Evolutionary conservation across 1,284 basidiomycete genomes (phyloP), one percentile per base, ranked within the genome.

Genomic region (Volvariella surrecta): DNA sequence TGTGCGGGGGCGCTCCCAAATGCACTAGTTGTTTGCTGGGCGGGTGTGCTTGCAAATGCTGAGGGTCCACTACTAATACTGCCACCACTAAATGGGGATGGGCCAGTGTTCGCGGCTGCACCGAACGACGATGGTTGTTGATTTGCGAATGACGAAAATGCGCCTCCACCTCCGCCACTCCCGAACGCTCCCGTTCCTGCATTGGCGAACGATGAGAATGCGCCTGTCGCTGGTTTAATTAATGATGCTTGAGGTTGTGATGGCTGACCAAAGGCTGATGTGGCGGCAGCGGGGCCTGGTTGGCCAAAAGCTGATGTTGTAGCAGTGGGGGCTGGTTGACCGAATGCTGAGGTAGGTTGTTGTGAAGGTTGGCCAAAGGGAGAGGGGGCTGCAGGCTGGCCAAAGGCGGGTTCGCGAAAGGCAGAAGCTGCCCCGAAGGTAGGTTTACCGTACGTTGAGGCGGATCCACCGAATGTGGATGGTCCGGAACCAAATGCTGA

Each of bases 251-350:
- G 45, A 32, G 50, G 43, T 39, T 48, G 45, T 32, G 50, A 45
- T 22, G 50, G 30, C 42, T 62, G 56, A 11, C 61, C 60, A 45
- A 70, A 70, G 0, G 58, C 63, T 30, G 73, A 64, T 4, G 58
- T 46, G 56, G 52, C 18, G 58, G 59, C 16, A n/a, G n/a, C n/a
- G n/a, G n/a, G n/a, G n/a, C n/a, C n/a, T 17, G 30, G 30, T 31
- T 31, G 30, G 2, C 58, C 62, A 46, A 70, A 68, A 0, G 60
- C 64, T n/a, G n/a, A n/a, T n/a, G n/a, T n/a, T n/a, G n/a, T n/a
- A n/a, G n/a, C n/a, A n/a, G n/a, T n/a, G n/a, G n/a, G n/a, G 22
- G 73, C 67, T 0, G 64, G 58, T 43, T 71, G 70, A 2, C 64
- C 66, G 52, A 75, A 71, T 1, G 61, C 63, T 8, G 67, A 66